Evolutionary conservation across 2,329 filamentous ascomycete species (phyloP), one percentile per base, ranked within the genome.

Genomic region (Trichoderma pleuroti): DNA sequence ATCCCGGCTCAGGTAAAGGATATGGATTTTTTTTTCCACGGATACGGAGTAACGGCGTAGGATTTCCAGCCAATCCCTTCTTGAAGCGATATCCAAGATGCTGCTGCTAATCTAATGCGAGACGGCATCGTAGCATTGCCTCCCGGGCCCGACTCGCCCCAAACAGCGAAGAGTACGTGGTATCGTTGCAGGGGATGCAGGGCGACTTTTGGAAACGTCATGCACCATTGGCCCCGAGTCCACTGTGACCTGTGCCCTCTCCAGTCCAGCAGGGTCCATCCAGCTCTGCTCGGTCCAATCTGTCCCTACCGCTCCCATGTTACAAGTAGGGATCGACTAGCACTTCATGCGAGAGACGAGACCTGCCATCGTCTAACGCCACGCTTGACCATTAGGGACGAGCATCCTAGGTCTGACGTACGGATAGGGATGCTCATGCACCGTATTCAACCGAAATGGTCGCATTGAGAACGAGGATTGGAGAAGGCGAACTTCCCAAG

Each of bases 181-280:
- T n/a, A 66, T 66, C 26, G 54, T 24, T 60, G 36, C 65, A 68
- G 65, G 65, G 54, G 52, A 68, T 30, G 54, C 56, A 68, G 39
- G 34, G 66, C 54, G 32, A 52, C 34, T 60, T 46, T 36, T 49
- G 42, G n/a, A 28, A 28, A 54, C 49, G 49, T 39, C 49, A 56
- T 56, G 63, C 56, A 59, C 66, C 39, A 61, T 52, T 61, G 66
- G 56, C 18, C 39, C 42, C 32, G 30, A 26, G 24, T 28, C 52
- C 64, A 57, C 16, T n/a, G 34, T 39, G 52, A 30, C 52, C 57
- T 54, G 52, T 56, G 52, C 52, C 34, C 63, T 30, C 57, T 49
- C 28, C 16, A 60, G 42, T 49, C 28, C 16, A 60, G 42, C 65
- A 57, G 28, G 65, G 54, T 18, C 56, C 65, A 34, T 18, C 39